Base-by-base conservation (phyloP, 2,329 filamentous ascomycete species). In the Rhynchosporium graminicola region DNA sequence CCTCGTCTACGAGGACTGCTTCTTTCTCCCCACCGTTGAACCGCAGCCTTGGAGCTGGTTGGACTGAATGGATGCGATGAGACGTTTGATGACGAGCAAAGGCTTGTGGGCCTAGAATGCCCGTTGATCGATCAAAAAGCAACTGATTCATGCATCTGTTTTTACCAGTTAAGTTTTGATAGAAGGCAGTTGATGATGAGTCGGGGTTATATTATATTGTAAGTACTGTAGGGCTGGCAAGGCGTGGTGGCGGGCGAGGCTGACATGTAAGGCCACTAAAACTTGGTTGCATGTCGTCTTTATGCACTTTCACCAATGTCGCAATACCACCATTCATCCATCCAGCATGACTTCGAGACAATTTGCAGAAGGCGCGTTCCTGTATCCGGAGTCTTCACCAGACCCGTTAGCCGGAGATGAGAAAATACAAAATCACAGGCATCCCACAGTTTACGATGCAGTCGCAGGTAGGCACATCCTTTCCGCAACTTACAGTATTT, bases 71-170 rank as follows among this genome's bases (percentile, higher is more conserved):
- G 51, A 93, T 77, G 63, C 92, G 83, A 40, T 83, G 82, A 13
- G 85, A 83, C 28, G 85, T 87, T 71, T 90, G 83, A 20, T 85
- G 82, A 67, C 84, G 81, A 69, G 87, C 83, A 69, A 96, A 85
- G 52, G 81, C 80, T 69, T 84, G 82, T 55, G 87, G 84, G 67
- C 80, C 78, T 63, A 91, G 76, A 71, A 83, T 83, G 77, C 91
- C 91, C 65, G 87, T 81, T 74, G 90, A 87, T 77, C 92, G 87
- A 74, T 90, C 86, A 76, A 95, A 81, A 65, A 96, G 80, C 75
- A 88, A 86, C 74, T 85, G 80, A 85, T 90, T 88, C 87, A 92
- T 94, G 80, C 86, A 89, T 60, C 13, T 58, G 46, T 48, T 15
- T 28, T 31, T n/a, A 36, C 2, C 8, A 36, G 20, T 43, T 8